Evolutionary conservation across 768 basidiomycete genomes (phyloP), one percentile per base, ranked within the genome.

Genomic region (Lactarius pseudohatsudake): DNA sequence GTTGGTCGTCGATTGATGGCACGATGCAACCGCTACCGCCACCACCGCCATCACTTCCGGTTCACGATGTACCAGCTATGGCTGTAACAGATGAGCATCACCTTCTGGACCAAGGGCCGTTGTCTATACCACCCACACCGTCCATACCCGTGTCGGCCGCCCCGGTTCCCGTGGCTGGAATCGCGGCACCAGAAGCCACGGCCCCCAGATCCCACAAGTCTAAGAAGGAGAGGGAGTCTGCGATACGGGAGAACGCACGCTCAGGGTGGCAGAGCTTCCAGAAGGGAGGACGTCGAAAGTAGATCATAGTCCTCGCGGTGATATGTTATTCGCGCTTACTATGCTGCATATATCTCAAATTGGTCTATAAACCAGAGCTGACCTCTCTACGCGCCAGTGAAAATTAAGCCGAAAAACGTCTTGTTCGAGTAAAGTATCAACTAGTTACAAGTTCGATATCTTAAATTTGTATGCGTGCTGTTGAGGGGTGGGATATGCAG

Each of bases 1-100:
- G 90, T 20, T 90, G 86, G 85, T 85, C 88, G 10, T 84, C 85
- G 41, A 78, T 91, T 30, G 89, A 89, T 66, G 81, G 81, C 2
- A 77, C 80, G 26, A 80, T 56, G 8, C 26, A 41, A n/a, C 57
- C 61, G 2, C 55, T 38, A 26, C 61, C 36, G 26, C 61, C 56
- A 34, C 53, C 64, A 28, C 43, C 32, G 32, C 50, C 55, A 59
- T n/a, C 34, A 54, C 38, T 22, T 15, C 18, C 64, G 26, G 26
- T 40, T 22, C 16, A 50, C 34, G 57, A n/a, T 20, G n/a, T 61
- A 22, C 43, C 61, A 22, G 36, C 45, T 9, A 20, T 32, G 11
- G 3, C 30, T 4, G 32, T 26, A n/a, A 66, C 58, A 54, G 57
- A 26, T 53, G 59, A 16, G 11, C 64, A 30, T n/a, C 63, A 26